These are phyloP conservation scores for Candida nonsorbophila DNA, from an alignment of 805 yeast species.

Conservation along the genomic window DNA sequence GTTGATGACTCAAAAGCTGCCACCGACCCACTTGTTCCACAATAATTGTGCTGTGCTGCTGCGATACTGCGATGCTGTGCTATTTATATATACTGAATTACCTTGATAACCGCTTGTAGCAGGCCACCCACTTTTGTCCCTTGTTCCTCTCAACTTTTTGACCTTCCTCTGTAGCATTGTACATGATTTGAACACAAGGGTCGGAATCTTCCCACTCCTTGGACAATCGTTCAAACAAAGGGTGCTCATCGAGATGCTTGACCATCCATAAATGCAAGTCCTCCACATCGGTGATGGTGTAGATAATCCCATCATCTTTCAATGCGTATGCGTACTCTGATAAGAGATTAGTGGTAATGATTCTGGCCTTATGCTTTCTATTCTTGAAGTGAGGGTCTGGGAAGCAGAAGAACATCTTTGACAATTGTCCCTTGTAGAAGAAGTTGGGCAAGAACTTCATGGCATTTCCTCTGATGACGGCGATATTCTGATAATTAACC, in stretches of 20 bases:
- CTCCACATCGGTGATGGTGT: slow-evolving; percentile 93
- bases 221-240: slow-evolving; percentile 76
- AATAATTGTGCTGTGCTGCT: too few relatives aligned
- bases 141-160: slow-evolving; percentile 90
- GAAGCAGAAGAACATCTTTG: slow-evolving; percentile 95
- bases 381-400: slow-evolving; percentile 99
- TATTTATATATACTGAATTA: not conserved
- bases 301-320: slow-evolving; percentile 79
- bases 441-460: slow-evolving; percentile 97
- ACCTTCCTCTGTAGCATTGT: slow-evolving; percentile 94
- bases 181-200: slow-evolving; percentile 81
- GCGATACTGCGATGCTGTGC: too few relatives aligned
- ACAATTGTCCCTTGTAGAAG: slow-evolving; percentile 73
- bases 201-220: slow-evolving; percentile 79
- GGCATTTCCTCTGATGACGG: slow-evolving; percentile 90
- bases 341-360: slow-evolving; percentile 81
- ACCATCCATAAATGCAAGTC: slow-evolving; percentile 98
- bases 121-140: slow-evolving; percentile 85
- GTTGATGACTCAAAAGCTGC: slow-evolving; percentile 16
- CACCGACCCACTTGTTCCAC: too few relatives aligned
- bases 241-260: slow-evolving; percentile 83
- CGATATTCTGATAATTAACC: slow-evolving; percentile 69
- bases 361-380: slow-evolving; percentile 95
- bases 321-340: slow-evolving; percentile 91
- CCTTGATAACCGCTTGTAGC: slow-evolving; percentile 51